Conservation (phyloP, 1,284 basidiomycete species). For the Ustilago trichophora region DNA sequence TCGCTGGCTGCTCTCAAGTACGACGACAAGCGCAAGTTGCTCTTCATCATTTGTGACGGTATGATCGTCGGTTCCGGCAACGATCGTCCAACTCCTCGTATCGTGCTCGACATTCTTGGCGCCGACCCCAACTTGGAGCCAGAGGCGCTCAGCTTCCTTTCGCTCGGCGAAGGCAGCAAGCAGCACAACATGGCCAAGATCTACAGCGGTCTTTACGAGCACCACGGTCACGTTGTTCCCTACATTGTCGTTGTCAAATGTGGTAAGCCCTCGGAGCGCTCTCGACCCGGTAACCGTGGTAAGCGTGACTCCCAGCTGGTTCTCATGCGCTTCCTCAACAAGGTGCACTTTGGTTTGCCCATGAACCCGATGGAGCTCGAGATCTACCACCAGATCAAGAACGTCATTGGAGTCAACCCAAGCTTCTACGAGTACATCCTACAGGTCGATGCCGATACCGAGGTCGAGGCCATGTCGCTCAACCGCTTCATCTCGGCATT, state of each 20-base stretch:
- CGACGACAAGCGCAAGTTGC: constrained; percentile 95
- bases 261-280: constrained; percentile 92
- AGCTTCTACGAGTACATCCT: constrained; percentile 97
- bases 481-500: constrained; percentile 86
- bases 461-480: constrained; percentile 81
- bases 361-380: constrained; percentile 98
- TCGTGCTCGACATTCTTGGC: constrained; percentile 95
- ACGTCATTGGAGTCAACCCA: constrained; percentile 98
- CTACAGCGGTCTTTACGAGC: constrained; percentile 95
- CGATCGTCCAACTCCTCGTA: constrained; percentile 71
- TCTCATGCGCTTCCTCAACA: constrained; percentile 97
- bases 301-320: constrained; percentile 87
- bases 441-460: constrained; percentile 95
- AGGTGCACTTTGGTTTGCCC: constrained; percentile 93
- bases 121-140: constrained; percentile 91
- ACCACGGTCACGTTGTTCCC: constrained; percentile 91
- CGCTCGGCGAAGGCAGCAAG: constrained; percentile 90
- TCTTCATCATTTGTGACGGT: constrained; percentile 95
- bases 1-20: constrained; percentile 93
- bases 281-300: constrained; percentile 82
- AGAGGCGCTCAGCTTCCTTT: constrained; percentile 91
- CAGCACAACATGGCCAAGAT: constrained; percentile 99
- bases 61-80: constrained; percentile 98
- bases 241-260: constrained; percentile 97
- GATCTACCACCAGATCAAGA: constrained; percentile 99